A percentile compares a stretch with the other conserved stretches of the same genome.
phyloP scores from a whole-genome alignment of 352 stramenopile species.

The Phytophthora idaei region DNA sequence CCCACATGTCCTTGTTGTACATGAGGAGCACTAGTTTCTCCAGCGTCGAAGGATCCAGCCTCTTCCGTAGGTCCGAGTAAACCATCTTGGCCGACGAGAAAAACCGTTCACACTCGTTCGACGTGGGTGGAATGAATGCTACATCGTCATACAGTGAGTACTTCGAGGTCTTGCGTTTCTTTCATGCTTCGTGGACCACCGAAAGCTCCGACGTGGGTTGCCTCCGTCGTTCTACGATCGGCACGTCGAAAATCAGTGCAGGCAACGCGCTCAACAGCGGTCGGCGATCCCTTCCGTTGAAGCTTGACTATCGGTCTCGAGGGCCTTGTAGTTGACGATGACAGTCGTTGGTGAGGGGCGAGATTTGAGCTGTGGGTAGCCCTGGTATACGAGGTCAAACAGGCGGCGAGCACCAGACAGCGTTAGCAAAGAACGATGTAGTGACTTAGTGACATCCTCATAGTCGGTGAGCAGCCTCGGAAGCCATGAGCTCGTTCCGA shows the following conservation, averaged over 20 bases:
- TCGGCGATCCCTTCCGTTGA: no score
- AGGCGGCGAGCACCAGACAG: no score
- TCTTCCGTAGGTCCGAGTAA: conserved; percentile 15
- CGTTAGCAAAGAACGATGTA: no score
- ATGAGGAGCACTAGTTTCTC: conserved; percentile 20
- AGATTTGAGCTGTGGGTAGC: no score
- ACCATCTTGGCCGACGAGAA: not conserved
- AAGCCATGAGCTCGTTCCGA: not conserved
- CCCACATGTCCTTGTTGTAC: conserved; percentile 17
- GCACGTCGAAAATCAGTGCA: no score
- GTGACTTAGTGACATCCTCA: not conserved
- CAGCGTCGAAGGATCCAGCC: conserved; percentile 23
- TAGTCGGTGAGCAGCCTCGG: not conserved
- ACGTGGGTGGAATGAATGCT: conserved; percentile 6
- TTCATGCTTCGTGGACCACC: conserved; percentile 10
- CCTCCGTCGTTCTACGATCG: no score
- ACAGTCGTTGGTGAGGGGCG: no score
- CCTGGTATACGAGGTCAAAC: no score
- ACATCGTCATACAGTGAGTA: conserved; percentile 4
- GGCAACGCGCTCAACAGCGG: no score
- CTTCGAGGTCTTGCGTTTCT: conserved; percentile 7
- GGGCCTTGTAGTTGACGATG: no score
- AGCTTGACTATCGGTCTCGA: no score
- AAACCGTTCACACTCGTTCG: conserved; percentile 25
- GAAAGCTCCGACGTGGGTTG: not conserved